A percentile compares a stretch with the other conserved stretches of the same genome.
These are phyloP conservation scores for Candida nanaspora DNA, from an alignment of 805 yeast species.

Conservation along the genomic window DNA sequence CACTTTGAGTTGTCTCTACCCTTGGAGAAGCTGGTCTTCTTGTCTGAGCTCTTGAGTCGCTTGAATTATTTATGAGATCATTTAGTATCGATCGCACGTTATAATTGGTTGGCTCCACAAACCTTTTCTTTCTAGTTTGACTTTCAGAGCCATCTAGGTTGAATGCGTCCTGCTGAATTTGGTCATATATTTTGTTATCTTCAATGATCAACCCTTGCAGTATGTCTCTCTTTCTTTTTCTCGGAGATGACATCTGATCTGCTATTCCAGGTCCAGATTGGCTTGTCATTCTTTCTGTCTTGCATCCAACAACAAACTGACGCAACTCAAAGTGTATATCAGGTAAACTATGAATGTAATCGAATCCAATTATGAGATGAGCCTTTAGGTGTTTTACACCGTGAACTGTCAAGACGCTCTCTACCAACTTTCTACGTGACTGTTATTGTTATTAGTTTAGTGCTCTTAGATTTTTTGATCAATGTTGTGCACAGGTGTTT, in stretches of 20 bases:
- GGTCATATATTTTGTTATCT: slow-evolving; percentile 30
- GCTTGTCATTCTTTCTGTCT: background rate
- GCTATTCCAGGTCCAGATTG: background rate
- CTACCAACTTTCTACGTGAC: too few relatives aligned
- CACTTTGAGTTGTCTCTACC: background rate
- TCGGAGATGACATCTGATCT: background rate
- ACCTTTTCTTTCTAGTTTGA: background rate
- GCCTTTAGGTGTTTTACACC: too few relatives aligned
- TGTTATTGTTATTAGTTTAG: too few relatives aligned
- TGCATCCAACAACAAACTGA: too few relatives aligned
- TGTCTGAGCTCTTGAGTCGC: background rate
- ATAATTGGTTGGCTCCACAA: background rate
- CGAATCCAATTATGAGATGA: too few relatives aligned
- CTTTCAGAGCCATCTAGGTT: slow-evolving; percentile 10
- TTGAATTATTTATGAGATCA: background rate
- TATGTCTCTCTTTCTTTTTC: slow-evolving; percentile 5
- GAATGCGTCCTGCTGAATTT: slow-evolving; percentile 25
- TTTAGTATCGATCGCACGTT: background rate
- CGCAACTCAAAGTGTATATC: too few relatives aligned
- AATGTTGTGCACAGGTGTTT: too few relatives aligned
- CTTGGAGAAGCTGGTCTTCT: background rate
- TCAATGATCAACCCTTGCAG: slow-evolving; percentile 28
- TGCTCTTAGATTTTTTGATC: too few relatives aligned
- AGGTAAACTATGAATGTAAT: too few relatives aligned
- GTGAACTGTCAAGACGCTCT: too few relatives aligned